These are phyloP conservation scores for Botrytis medusae DNA, from an alignment of 2,329 filamentous ascomycete genomes.

Conservation along the genomic window DNA sequence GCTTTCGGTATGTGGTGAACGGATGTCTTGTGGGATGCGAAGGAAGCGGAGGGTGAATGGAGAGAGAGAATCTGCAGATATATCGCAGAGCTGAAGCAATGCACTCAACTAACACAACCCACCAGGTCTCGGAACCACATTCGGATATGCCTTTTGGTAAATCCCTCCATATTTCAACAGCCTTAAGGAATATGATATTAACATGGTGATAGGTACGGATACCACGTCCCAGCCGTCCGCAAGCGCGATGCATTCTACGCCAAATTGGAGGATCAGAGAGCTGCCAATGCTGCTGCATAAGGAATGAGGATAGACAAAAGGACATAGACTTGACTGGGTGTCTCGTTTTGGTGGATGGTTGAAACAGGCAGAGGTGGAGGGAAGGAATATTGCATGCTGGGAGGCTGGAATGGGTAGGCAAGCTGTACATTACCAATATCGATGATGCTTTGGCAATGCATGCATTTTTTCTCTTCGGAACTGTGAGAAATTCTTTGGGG, in stretches of 20 bases:
- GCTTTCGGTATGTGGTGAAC: constrained; percentile 49
- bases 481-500: background rate
- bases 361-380: background rate
- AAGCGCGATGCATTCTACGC: constrained; percentile 45
- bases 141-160: constrained; percentile 58
- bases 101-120: constrained; percentile 14
- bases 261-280: constrained; percentile 44
- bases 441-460: constrained; percentile 35
- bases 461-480: constrained; percentile 26
- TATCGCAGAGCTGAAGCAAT: constrained; percentile 16
- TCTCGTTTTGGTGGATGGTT: background rate
- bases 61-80: background rate
- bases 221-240: constrained; percentile 46
- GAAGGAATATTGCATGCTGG: constrained; percentile 4
- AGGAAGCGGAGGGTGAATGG: background rate
- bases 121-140: constrained; percentile 53
- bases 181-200: background rate
- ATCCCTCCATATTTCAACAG: constrained; percentile 23
- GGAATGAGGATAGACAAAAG: constrained; percentile 18
- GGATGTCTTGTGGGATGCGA: background rate
- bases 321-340: constrained; percentile 8
- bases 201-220: constrained; percentile 39
- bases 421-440: constrained; percentile 39
- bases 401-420: constrained; percentile 24
- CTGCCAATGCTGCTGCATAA: constrained; percentile 38